These are phyloP conservation scores for Gossypium anomalum DNA, from an alignment of 345 rosid species.

Conservation along the genomic window DNA sequence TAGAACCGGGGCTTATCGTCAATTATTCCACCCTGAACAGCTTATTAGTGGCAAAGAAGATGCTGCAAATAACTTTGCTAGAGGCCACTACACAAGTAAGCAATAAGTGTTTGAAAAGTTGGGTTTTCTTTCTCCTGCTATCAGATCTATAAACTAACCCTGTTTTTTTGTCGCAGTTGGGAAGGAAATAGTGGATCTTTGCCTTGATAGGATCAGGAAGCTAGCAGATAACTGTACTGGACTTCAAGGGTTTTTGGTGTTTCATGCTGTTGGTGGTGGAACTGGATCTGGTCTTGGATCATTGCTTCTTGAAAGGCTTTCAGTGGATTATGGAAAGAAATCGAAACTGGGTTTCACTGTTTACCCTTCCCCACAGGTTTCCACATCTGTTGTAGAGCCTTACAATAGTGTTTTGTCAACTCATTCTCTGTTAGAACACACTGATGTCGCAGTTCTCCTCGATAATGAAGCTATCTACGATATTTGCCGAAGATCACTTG, in stretches of 20 bases:
- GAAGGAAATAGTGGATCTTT: constrained; percentile 1
- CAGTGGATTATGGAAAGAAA: neutral
- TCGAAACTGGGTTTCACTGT: neutral
- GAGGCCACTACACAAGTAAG: neutral
- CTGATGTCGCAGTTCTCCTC: neutral
- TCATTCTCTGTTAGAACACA: constrained; percentile 1
- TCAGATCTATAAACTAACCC: neutral
- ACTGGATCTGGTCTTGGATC: neutral
- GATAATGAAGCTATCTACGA: neutral
- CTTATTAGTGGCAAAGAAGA: neutral
- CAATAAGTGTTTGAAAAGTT: neutral
- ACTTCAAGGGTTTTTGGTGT: neutral
- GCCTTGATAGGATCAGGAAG: neutral
- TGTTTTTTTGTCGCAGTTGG: neutral
- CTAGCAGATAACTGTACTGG: neutral
- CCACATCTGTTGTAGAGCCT: constrained; percentile 2
- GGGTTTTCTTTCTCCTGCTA: too few relatives aligned
- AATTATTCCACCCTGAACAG: neutral
- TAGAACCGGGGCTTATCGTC: neutral
- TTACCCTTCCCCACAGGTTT: neutral
- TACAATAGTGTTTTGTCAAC: neutral
- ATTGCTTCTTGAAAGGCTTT: constrained; percentile 4
- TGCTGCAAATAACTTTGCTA: neutral
- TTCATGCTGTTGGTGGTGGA: neutral
- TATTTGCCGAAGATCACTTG: neutral